Percentiles rank a stretch among this genome's conserved stretches.
Evolutionary conservation across 129 eudicot genomes (phyloP).

Genomic region (Centella asiatica): DNA sequence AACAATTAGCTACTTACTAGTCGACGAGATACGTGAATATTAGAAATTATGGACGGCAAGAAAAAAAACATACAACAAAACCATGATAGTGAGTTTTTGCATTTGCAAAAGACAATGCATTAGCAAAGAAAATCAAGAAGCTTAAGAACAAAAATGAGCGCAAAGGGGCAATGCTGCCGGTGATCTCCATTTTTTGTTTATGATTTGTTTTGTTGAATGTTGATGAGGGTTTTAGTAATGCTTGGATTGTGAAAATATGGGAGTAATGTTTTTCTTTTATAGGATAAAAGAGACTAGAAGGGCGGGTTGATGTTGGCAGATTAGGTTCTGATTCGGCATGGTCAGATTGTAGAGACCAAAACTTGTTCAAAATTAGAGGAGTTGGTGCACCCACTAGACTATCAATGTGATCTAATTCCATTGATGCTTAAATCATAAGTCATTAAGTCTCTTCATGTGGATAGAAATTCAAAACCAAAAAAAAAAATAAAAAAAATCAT

Average conservation of each 20-base stretch:
- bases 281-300: conserved; percentile 21
- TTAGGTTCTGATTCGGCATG: conserved; percentile 58
- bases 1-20: conserved; percentile 16
- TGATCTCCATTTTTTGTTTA: conserved; percentile 23
- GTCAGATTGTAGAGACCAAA: conserved; percentile 26
- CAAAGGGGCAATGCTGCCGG: conserved; percentile 16
- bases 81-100: conserved; percentile 65
- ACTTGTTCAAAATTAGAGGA: conserved; percentile 35
- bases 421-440: conserved; percentile 43
- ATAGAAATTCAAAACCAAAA: no score
- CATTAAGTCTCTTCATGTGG: no score
- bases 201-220: neutral
- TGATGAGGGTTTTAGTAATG: conserved; percentile 3
- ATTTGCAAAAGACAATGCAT: conserved; percentile 28
- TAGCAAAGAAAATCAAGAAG: conserved; percentile 35
- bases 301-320: conserved; percentile 70
- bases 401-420: conserved; percentile 31
- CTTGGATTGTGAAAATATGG: conserved; percentile 29
- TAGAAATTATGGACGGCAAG: neutral
- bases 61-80: conserved; percentile 49
- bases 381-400: conserved; percentile 92
- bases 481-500: neutral
- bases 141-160: conserved; percentile 28
- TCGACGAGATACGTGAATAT: no score
- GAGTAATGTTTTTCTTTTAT: conserved; percentile 21